Percentiles rank a stretch among this genome's conserved stretches.
These are phyloP conservation scores for Esteya vermicola DNA, from an alignment of 2,329 filamentous ascomycete species.

Conservation along the genomic window DNA sequence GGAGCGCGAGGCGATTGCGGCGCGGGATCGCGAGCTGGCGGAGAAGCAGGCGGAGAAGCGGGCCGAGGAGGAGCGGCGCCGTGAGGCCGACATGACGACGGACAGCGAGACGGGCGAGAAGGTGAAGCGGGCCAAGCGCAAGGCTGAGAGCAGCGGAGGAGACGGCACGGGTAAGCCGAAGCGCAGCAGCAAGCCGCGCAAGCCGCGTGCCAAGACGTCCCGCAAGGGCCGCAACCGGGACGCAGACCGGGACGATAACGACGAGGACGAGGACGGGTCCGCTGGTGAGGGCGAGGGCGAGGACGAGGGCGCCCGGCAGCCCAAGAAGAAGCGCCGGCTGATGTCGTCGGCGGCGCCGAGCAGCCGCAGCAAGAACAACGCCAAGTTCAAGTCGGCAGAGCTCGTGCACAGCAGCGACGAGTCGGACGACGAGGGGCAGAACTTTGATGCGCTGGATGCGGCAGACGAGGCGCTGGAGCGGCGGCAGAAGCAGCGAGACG, in stretches of 20 bases:
- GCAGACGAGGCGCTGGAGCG: conserved; percentile 22
- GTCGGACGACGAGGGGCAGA: conserved; percentile 31
- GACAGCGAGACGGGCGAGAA: conserved; percentile 73
- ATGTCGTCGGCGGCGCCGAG: too few species aligned
- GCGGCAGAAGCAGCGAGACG: conserved; percentile 14
- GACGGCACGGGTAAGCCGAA: background rate
- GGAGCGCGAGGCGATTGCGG: conserved; percentile 68
- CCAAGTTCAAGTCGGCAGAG: conserved; percentile 77
- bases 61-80: conserved; percentile 53
- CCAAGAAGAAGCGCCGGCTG: conserved; percentile 46
- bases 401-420: conserved; percentile 67
- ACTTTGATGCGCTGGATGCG: conserved; percentile 16
- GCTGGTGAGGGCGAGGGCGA: conserved; percentile 28
- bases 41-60: conserved; percentile 59
- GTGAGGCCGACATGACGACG: conserved; percentile 67
- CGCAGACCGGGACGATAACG: conserved; percentile 22
- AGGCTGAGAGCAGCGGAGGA: conserved; percentile 11
- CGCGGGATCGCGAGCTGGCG: conserved; percentile 59
- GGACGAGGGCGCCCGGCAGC: conserved; percentile 35
- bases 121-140: conserved; percentile 65
- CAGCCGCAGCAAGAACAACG: conserved; percentile 20
- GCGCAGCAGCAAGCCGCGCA: conserved; percentile 1
- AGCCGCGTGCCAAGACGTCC: conserved; percentile 28
- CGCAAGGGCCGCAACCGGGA: conserved; percentile 15
- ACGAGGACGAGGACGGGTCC: conserved; percentile 5